phyloP scores from a whole-genome alignment of 768 basidiomycete species.

The Xerocomellus chrysenteron region DNA sequence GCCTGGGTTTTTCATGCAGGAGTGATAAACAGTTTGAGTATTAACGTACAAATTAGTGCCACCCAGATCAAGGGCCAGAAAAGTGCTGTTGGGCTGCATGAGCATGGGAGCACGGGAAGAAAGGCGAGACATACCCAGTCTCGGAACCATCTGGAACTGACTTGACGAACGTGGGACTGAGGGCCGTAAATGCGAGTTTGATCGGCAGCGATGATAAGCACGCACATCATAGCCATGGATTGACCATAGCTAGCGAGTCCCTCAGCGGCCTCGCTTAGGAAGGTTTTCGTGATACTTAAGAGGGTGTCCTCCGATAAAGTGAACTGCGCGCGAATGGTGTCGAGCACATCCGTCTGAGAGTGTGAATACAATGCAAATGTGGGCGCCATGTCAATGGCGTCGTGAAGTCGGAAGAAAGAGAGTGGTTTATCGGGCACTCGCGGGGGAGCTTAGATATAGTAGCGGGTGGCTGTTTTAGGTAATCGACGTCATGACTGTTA shows the following conservation, averaged over 20 bases:
- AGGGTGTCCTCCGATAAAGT: conserved; percentile 60
- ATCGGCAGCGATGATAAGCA: not conserved
- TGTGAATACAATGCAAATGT: conserved; percentile 43
- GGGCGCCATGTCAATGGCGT: conserved; percentile 30
- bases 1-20: conserved; percentile 46
- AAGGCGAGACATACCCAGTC: conserved; percentile 62
- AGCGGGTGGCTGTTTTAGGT: not conserved
- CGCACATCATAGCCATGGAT: conserved; percentile 91
- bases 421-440: not conserved
- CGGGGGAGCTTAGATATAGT: not conserved
- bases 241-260: conserved; percentile 75
- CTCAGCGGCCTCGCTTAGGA: conserved; percentile 73
- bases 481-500: conserved; percentile 4
- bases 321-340: conserved; percentile 73
- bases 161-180: conserved; percentile 92
- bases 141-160: conserved; percentile 93
- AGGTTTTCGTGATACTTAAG: conserved; percentile 68
- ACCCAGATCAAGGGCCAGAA: conserved; percentile 93
- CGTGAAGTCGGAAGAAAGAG: not conserved
- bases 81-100: conserved; percentile 58
- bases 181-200: not conserved
- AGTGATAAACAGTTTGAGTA: not conserved
- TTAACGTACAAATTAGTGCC: conserved; percentile 90
- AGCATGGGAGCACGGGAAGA: conserved; percentile 1
- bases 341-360: conserved; percentile 50